phyloP scores from a whole-genome alignment of 352 stramenopile species.

The Blastocystis sp. region DNA sequence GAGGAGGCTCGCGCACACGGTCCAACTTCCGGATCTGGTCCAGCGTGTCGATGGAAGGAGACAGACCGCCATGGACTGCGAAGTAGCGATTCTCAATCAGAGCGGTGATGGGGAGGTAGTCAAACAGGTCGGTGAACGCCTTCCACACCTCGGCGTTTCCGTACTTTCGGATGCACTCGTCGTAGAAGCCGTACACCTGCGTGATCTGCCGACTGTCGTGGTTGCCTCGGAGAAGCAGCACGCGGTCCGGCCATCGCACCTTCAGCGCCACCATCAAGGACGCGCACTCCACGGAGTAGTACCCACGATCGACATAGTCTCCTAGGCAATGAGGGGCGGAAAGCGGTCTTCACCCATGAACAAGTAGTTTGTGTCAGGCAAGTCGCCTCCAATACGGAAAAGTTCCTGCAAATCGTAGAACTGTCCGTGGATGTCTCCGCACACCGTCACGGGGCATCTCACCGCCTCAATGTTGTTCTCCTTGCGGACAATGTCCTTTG shows the following conservation, averaged over 20 bases:
- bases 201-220: constrained; percentile 73
- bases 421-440: constrained; percentile 77
- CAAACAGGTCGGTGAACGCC: constrained; percentile 71
- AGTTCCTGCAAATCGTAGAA: constrained; percentile 77
- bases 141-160: constrained; percentile 72
- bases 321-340: constrained; percentile 69
- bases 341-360: constrained; percentile 73
- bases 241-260: constrained; percentile 70
- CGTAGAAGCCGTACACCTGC: constrained; percentile 73
- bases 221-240: constrained; percentile 71
- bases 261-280: constrained; percentile 72
- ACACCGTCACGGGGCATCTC: constrained; percentile 71
- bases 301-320: constrained; percentile 76
- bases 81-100: constrained; percentile 71
- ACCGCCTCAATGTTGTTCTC: constrained; percentile 72
- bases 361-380: constrained; percentile 76
- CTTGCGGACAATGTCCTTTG: constrained; percentile 67
- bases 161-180: constrained; percentile 72
- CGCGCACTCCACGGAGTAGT: constrained; percentile 72
- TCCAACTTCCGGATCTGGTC: constrained; percentile 71
- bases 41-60: constrained; percentile 71
- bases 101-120: constrained; percentile 70
- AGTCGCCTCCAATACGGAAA: constrained; percentile 74
- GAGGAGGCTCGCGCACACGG: constrained; percentile 70
- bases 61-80: constrained; percentile 71